A percentile compares a stretch with the other conserved stretches of the same genome.
Evolutionary conservation across 129 eudicot genomes (phyloP).

Genomic region (Glebionis coronaria): DNA sequence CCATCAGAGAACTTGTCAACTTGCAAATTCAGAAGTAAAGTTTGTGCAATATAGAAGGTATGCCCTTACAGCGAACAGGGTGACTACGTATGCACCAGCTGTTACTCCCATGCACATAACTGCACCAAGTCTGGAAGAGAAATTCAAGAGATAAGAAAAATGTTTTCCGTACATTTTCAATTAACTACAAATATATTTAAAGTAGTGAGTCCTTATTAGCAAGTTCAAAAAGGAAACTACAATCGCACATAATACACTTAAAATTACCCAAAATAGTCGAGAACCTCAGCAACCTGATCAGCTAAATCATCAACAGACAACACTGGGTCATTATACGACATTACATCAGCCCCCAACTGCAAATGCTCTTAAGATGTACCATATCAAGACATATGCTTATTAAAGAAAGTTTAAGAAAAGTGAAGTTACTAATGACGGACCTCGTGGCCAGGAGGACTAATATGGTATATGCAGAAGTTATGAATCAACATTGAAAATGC

Average conservation of each 20-base stretch:
- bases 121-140: conserved; percentile 57
- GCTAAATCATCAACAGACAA: conserved; percentile 84
- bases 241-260: conserved; percentile 5
- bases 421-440: conserved; percentile 42
- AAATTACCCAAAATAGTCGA: conserved; percentile 79
- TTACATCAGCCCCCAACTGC: conserved; percentile 82
- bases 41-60: background rate
- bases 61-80: conserved; percentile 80
- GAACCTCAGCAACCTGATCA: conserved; percentile 88
- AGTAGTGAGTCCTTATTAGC: background rate
- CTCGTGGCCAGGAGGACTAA: conserved; percentile 97
- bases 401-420: background rate
- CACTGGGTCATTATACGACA: conserved; percentile 47
- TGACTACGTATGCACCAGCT: conserved; percentile 93
- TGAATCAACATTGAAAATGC: conserved; percentile 86
- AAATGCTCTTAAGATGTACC: conserved; percentile 49
- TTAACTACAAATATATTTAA: conserved; percentile 9
- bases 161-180: background rate
- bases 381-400: background rate
- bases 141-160: conserved; percentile 21
- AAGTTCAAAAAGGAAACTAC: conserved; percentile 12
- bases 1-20: conserved; percentile 3
- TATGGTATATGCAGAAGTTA: conserved; percentile 94
- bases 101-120: conserved; percentile 98
- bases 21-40: background rate